phyloP scores from a whole-genome alignment of 139 green algal species.

The Coelastrella sp. region DNA sequence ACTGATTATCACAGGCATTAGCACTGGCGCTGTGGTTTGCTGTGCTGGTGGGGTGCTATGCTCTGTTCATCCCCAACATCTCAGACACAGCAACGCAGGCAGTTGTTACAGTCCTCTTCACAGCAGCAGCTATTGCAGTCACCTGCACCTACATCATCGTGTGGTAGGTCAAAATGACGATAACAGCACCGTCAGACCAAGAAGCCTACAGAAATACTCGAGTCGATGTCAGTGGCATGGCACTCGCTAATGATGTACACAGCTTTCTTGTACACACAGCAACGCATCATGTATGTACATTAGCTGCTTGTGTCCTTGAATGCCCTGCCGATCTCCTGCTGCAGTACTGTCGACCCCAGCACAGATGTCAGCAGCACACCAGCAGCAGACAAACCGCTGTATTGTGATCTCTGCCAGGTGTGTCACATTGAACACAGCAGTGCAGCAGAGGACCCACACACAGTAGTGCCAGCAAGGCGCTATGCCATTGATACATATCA shows the following conservation, averaged over 20 bases:
- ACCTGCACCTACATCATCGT: conserved; percentile 2
- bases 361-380: neutral
- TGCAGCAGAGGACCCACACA: neutral
- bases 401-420: conserved; percentile 41
- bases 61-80: conserved; percentile 38
- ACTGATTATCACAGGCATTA: neutral
- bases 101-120: neutral
- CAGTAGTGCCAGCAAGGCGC: neutral
- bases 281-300: neutral
- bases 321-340: neutral
- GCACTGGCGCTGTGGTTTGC: neutral
- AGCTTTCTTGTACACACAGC: neutral
- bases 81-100: neutral
- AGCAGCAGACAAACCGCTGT: neutral
- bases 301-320: neutral
- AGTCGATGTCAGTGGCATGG: neutral
- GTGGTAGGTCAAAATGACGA: neutral
- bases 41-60: conserved; percentile 37
- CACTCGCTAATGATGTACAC: neutral
- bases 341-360: conserved; percentile 22
- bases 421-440: neutral
- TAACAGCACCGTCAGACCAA: neutral
- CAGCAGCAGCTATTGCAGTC: neutral
- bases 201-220: no score
- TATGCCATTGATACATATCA: no score